Base-by-base conservation (phyloP, 2,329 filamentous ascomycete species). In the Xylariaceae sp. region DNA sequence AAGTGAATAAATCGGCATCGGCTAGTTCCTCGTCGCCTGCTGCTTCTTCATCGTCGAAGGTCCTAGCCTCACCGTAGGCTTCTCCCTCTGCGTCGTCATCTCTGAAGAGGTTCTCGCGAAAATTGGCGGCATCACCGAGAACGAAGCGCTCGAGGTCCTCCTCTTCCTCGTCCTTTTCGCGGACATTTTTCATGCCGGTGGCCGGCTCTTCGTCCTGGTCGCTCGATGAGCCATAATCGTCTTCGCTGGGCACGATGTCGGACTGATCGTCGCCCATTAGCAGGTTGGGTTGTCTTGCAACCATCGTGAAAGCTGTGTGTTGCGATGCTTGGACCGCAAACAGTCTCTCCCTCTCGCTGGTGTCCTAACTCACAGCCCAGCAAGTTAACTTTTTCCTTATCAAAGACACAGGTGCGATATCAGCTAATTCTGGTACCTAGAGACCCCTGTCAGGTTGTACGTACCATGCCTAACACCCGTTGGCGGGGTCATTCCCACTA, bases 121-220 rank as follows among this genome's bases (percentile, higher is more conserved):
- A 97, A 33, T 86, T 89, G n/a, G 83, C 81, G 43, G 87, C 84
- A 71, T 96, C 89, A 50, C 94, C 94, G 56, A 99, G 89, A 3
- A 99, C 88, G 56, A 97, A 75, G 59, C 86, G 83, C 74, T 97
- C 93, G 31, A 97, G 82, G 67, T 93, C 90, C 65, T 88, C 84
- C 69, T 97, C 92, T 47, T 88, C 85, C 13, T 84, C 85, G 67
- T 96, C 90, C 67, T 93, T 94, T 46, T 88, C 86, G 49, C 75
- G 56, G 31, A 56, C 50, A 67, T 69, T 48, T 71, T 60, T 49
- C 56, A 51, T 48, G 46, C 48, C 59, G 31, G 57, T 61, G 41
- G 52, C 51, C 51, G 61, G 50, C 60, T 57, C 50, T 57, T 61
- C 49, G 60, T 66, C 60, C 63, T 69, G 59, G 50, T 67, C 61